These are phyloP conservation scores for Sporothrix brunneoviolacea DNA, from an alignment of 2,329 filamentous ascomycete genomes.

Conservation along the genomic window DNA sequence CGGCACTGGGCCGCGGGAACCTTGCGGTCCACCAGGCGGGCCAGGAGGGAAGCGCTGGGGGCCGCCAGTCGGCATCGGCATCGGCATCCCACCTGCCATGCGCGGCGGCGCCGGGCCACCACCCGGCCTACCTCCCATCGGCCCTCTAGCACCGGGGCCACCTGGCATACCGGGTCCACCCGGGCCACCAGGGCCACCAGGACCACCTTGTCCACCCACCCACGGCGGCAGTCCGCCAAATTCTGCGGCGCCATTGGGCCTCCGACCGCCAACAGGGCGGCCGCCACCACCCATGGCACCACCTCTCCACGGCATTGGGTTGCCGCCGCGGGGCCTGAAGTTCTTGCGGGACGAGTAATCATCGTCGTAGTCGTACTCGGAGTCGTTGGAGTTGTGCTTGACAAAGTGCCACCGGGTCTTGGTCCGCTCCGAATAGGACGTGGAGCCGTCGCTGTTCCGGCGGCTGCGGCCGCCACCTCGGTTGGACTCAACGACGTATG, in stretches of 20 bases:
- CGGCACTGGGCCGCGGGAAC: neutral
- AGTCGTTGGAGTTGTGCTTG: neutral
- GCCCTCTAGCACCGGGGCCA: neutral
- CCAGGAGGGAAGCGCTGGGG: neutral
- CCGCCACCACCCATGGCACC: neutral
- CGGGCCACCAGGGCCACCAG: neutral
- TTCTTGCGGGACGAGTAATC: neutral
- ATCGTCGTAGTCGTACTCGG: constrained; percentile 1
- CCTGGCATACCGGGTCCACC: neutral
- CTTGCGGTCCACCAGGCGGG: neutral
- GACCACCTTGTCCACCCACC: neutral
- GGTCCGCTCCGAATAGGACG: neutral
- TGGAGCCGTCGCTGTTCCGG: neutral
- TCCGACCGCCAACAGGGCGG: neutral
- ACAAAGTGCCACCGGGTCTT: constrained; percentile 7
- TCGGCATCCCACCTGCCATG: neutral
- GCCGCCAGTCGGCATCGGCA: neutral
- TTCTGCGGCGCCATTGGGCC: neutral
- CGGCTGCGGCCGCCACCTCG: neutral
- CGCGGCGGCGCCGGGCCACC: neutral
- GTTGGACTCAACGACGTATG: neutral
- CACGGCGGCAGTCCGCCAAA: constrained; percentile 4
- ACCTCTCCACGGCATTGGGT: neutral
- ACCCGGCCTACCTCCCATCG: neutral
- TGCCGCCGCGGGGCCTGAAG: neutral